Evolutionary conservation across 305 asterid genomes (phyloP).

Genomic region (Coffea humblotiana): DNA sequence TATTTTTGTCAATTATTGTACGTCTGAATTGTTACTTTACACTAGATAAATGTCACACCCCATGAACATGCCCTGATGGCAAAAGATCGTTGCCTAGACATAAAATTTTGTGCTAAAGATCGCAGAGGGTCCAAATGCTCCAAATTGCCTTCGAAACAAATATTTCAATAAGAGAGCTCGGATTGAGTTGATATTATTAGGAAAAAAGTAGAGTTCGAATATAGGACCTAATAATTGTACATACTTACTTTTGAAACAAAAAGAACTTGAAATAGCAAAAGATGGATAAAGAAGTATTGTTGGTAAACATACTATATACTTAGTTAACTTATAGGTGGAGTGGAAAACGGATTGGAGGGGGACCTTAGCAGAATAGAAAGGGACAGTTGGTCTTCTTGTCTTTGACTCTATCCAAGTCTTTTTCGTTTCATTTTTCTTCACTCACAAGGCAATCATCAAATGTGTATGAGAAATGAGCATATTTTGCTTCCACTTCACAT

Average conservation of each 20-base stretch:
- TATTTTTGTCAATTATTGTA: too few relatives aligned
- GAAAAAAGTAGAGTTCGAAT: background rate
- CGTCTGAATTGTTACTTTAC: background rate
- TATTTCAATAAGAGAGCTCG: background rate
- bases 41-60: background rate
- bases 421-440: constrained; percentile 71
- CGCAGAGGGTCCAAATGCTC: background rate
- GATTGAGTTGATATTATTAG: background rate
- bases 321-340: constrained; percentile 46
- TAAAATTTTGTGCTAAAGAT: background rate
- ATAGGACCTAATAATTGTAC: background rate
- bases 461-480: constrained; percentile 55
- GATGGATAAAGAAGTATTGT: background rate
- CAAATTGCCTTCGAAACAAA: background rate
- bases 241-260: background rate
- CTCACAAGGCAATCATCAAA: constrained; percentile 86
- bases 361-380: constrained; percentile 50
- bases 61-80: background rate
- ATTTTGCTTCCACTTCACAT: constrained; percentile 98
- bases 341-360: constrained; percentile 94
- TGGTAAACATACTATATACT: constrained; percentile 9
- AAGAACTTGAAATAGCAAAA: background rate
- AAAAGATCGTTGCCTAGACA: background rate
- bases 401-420: constrained; percentile 55
- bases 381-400: constrained; percentile 70